Percentiles rank a stretch among this genome's conserved stretches.
Conservation (phyloP, 2,329 filamentous ascomycete genomes). For the Microsporum canis region DNA sequence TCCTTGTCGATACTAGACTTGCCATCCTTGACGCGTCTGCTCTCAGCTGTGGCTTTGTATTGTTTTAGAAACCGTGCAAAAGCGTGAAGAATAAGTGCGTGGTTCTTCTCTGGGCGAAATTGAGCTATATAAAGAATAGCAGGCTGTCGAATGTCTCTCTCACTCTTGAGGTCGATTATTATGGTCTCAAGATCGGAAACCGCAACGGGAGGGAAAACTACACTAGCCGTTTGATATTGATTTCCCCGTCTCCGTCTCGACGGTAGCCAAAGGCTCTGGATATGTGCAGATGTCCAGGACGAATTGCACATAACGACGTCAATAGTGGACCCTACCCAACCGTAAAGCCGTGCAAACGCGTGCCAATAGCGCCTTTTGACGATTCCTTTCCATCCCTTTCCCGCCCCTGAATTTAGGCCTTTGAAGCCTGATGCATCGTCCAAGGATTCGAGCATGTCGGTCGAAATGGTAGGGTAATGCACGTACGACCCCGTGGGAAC, state of each 20-base stretch:
- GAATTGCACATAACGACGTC: slow-evolving; percentile 98
- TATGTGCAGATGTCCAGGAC: slow-evolving; percentile 80
- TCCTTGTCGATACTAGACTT: neutral
- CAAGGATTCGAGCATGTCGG: slow-evolving; percentile 85
- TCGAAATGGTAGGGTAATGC: slow-evolving; percentile 96
- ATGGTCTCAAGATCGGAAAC: slow-evolving; percentile 74
- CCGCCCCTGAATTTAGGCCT: slow-evolving; percentile 75
- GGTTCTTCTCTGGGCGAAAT: slow-evolving; percentile 95
- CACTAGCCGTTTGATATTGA: slow-evolving; percentile 37
- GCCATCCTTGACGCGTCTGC: slow-evolving; percentile 20
- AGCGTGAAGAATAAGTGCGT: slow-evolving; percentile 70
- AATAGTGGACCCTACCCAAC: slow-evolving; percentile 66
- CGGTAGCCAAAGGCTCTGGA: slow-evolving; percentile 66
- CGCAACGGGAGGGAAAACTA: slow-evolving; percentile 85
- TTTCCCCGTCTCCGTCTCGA: slow-evolving; percentile 33
- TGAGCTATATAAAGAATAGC: slow-evolving; percentile 88
- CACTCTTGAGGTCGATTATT: slow-evolving; percentile 48
- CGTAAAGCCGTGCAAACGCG: slow-evolving; percentile 71
- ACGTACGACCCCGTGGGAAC: slow-evolving; percentile 88
- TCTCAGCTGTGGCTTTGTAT: slow-evolving; percentile 39
- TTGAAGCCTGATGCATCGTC: slow-evolving; percentile 52
- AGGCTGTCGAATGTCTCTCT: slow-evolving; percentile 60
- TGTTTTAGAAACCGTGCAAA: slow-evolving; percentile 65
- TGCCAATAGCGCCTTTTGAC: slow-evolving; percentile 78
- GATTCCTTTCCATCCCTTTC: slow-evolving; percentile 56